These are phyloP conservation scores for Lipomyces yarrowii DNA, from an alignment of 1,139 yeast species.

Conservation along the genomic window DNA sequence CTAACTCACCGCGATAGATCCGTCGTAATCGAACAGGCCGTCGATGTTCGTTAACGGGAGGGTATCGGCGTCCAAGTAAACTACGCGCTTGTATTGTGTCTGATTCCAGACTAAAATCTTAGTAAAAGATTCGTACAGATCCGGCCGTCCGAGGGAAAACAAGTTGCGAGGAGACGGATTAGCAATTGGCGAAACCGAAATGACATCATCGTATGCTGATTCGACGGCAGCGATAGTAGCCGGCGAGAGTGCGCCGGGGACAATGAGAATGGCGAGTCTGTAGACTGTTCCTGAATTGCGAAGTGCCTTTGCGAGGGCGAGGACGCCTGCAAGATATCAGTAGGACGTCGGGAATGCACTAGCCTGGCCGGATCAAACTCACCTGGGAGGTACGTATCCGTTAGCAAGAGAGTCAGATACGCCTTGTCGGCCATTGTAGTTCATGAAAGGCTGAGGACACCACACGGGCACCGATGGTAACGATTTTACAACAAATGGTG, in stretches of 20 bases:
- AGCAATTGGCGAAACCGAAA: constrained; percentile 31
- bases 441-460: not conserved
- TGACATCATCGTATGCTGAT: constrained; percentile 30
- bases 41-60: constrained; percentile 57
- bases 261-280: constrained; percentile 28
- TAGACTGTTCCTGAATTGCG: constrained; percentile 25
- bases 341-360: not conserved
- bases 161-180: constrained; percentile 44
- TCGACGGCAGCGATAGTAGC: constrained; percentile 28
- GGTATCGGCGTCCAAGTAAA: constrained; percentile 84
- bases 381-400: constrained; percentile 33
- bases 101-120: constrained; percentile 75
- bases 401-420: constrained; percentile 32
- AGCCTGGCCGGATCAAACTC: constrained; percentile 3
- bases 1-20: constrained; percentile 33
- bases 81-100: constrained; percentile 58
- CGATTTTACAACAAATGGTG: not conserved
- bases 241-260: constrained; percentile 24
- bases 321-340: constrained; percentile 26
- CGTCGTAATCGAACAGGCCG: constrained; percentile 46
- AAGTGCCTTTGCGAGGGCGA: constrained; percentile 32
- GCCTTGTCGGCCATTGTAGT: constrained; percentile 18
- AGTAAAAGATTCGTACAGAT: constrained; percentile 68
- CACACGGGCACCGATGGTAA: not conserved
- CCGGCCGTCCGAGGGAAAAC: constrained; percentile 65